Conservation (phyloP, 208 protist genomes). For the Leishmania amazonensis region DNA sequence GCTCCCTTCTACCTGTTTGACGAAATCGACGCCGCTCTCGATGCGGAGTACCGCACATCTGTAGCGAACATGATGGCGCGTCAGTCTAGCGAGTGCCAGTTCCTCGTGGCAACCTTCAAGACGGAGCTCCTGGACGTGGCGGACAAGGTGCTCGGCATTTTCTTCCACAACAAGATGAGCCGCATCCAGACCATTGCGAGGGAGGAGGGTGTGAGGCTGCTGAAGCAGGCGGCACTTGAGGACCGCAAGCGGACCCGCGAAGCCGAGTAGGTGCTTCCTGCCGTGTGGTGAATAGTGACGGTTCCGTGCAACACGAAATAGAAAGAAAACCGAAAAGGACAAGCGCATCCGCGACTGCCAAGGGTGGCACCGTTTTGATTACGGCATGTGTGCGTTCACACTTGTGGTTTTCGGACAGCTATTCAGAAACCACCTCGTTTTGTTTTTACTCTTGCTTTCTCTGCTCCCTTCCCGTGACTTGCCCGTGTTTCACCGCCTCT, state of each 20-base stretch:
- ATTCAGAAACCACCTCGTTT: conserved; percentile 12
- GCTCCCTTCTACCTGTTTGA: conserved; percentile 99
- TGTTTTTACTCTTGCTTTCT: conserved; percentile 8
- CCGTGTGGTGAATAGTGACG: too few species aligned
- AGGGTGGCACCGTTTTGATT: background rate
- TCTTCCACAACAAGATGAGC: conserved; percentile 96
- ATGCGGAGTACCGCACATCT: conserved; percentile 94
- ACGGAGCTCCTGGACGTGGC: conserved; percentile 95
- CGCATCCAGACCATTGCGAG: conserved; percentile 86
- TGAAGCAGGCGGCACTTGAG: conserved; percentile 74
- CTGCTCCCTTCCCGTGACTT: background rate
- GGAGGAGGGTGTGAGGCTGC: conserved; percentile 54
- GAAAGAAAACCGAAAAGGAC: background rate
- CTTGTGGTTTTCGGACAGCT: background rate
- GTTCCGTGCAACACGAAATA: background rate
- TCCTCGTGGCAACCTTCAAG: conserved; percentile 98
- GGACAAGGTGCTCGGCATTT: conserved; percentile 95
- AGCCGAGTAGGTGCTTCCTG: conserved; percentile 12
- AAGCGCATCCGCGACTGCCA: background rate
- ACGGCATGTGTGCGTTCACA: background rate
- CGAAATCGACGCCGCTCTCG: conserved; percentile 99
- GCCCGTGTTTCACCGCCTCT: background rate
- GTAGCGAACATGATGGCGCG: conserved; percentile 94
- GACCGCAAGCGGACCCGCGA: conserved; percentile 62
- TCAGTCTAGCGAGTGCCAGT: conserved; percentile 94